Evolutionary conservation across 495 filamentous ascomycete genomes (phyloP).

Genomic region (Umbilicaria muhlenbergii): DNA sequence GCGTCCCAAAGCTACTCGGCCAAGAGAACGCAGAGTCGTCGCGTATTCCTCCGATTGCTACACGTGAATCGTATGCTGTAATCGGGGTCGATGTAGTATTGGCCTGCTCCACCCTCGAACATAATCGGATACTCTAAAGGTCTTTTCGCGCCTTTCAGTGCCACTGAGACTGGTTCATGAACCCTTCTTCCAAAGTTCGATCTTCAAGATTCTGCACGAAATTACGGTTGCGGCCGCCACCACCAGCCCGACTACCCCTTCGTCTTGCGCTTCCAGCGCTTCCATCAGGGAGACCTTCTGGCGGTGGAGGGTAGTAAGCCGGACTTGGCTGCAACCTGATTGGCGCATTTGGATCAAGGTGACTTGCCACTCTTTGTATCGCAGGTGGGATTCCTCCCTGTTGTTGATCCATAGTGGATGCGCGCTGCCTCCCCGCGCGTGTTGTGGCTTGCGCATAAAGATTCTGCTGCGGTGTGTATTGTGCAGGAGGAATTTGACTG

Average conservation of each 20-base stretch:
- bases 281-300: conserved; percentile 60
- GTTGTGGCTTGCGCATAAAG: conserved; percentile 79
- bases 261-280: conserved; percentile 49
- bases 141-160: conserved; percentile 24
- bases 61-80: too few species aligned
- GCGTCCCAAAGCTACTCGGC: too few species aligned
- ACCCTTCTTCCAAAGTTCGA: conserved; percentile 79
- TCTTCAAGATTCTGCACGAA: conserved; percentile 93
- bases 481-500: conserved; percentile 50
- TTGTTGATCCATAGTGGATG: conserved; percentile 90
- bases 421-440: conserved; percentile 70
- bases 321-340: conserved; percentile 92
- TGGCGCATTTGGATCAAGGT: conserved; percentile 87
- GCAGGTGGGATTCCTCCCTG: conserved; percentile 80
- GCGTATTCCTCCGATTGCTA: too few species aligned
- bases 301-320: conserved; percentile 93
- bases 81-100: too few species aligned
- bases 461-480: conserved; percentile 53
- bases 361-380: conserved; percentile 91
- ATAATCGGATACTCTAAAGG: too few species aligned
- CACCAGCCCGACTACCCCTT: conserved; percentile 58
- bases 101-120: too few species aligned
- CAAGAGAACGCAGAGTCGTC: too few species aligned
- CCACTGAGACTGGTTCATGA: conserved; percentile 49
- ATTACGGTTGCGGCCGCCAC: conserved; percentile 55